Base-by-base conservation (phyloP, 1,284 basidiomycete genomes). In the Marasmius sp. region DNA sequence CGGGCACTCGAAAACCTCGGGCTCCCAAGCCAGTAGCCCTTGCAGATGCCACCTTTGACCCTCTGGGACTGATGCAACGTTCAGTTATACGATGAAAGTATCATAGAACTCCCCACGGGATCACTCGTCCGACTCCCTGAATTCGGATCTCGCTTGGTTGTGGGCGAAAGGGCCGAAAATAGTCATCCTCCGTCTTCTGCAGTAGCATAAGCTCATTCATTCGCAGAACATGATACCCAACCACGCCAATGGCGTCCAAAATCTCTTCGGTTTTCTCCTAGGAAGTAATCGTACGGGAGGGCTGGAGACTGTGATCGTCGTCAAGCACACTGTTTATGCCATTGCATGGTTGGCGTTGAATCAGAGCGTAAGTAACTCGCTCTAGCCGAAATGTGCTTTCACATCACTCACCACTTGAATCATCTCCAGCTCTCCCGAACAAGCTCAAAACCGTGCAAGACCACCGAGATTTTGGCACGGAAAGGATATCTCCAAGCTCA, bases 341-440 rank as follows among this genome's bases (percentile, higher is more conserved):
- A 79, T 97, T 65, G 86, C 89, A 53, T 97, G 95, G 95, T 81
- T 96, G 12, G 95, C 93, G 14, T 79, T 96, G 62, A 95, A 94
- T 69, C 95, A 96, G 79, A 85, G 83, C 59, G 93, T 93, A 70
- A 65, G 85, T 74, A 8, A 20, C 5, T 14, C 7, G n/a, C 41
- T 34, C 43, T 49, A 58, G 58, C 59, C 54, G 49, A 3, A 36
- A 49, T 22, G 57, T 59, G 47, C 10, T 22, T 50, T 27, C 53
- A 62, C 10, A 62, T 55, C 33, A 60, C 63, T 67, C 27, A 65
- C 45, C 41, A 61, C 33, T 45, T 36, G 20, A 58, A 59, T 49
- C 20, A 51, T n/a, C 38, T 20, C 6, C 67, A 94, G 91, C 79
- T 95, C 34, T 58, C 75, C 80, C 4, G 70, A 75, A 45, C 79